These are phyloP conservation scores for Trichoderma harzianum DNA, from an alignment of 2,329 filamentous ascomycete species.

Conservation along the genomic window DNA sequence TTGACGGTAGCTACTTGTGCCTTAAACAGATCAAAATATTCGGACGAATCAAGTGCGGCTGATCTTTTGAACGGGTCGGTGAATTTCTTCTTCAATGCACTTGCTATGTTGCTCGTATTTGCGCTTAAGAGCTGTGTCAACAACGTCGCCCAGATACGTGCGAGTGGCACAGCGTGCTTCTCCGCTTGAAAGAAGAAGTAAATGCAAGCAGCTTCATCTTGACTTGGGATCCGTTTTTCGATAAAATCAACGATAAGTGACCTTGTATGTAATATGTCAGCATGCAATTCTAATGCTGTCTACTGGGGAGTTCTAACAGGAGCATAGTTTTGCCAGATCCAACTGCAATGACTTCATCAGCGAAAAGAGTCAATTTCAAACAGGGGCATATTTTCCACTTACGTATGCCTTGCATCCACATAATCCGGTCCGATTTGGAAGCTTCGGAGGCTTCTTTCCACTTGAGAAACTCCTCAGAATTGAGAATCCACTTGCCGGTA, in stretches of 20 bases:
- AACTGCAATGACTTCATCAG: neutral
- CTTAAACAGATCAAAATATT: neutral
- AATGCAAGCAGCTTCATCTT: neutral
- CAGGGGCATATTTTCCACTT: neutral
- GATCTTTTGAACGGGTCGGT: neutral
- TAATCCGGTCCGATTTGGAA: neutral
- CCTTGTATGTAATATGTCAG: neutral
- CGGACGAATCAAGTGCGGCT: neutral
- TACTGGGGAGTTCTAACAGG: neutral
- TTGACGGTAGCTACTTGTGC: neutral
- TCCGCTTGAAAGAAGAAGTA: neutral
- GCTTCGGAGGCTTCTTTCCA: neutral
- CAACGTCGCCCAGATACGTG: neutral
- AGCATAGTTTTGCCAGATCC: neutral
- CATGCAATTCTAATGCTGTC: neutral
- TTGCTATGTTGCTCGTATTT: neutral
- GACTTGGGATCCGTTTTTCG: neutral
- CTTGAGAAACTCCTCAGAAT: no score
- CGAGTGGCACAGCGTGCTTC: neutral
- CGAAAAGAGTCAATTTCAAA: neutral
- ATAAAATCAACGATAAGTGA: neutral
- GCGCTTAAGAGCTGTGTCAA: neutral
- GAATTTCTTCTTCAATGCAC: neutral
- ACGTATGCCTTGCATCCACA: neutral
- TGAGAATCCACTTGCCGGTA: no score